A percentile compares a stretch with the other conserved stretches of the same genome.
phyloP scores from a whole-genome alignment of 495 filamentous ascomycete genomes.

The Lasiosphaeria miniovina region DNA sequence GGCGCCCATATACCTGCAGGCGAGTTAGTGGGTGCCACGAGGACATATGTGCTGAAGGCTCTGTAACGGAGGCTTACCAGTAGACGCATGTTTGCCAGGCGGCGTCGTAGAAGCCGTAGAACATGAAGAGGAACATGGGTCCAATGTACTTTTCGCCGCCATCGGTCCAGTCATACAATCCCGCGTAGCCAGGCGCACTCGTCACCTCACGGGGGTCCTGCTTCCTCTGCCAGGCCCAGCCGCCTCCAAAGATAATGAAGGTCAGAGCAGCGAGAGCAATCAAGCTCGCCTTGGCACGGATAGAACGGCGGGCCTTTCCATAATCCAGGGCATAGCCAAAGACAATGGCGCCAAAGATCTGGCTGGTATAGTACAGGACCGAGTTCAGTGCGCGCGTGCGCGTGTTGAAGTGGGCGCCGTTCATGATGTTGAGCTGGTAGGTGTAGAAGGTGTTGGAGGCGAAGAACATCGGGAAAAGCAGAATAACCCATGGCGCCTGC shows the following conservation, averaged over 20 bases:
- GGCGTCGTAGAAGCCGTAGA: slow-evolving; percentile 89
- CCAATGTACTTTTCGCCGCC: slow-evolving; percentile 59
- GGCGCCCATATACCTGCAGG: slow-evolving; percentile 79
- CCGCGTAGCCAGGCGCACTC: slow-evolving; percentile 31
- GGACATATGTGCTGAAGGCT: not conserved
- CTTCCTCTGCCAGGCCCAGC: slow-evolving; percentile 70
- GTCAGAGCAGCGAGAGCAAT: slow-evolving; percentile 67
- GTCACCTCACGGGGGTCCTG: slow-evolving; percentile 50
- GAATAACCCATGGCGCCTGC: slow-evolving; percentile 71
- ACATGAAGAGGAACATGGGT: slow-evolving; percentile 89
- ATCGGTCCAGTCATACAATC: slow-evolving; percentile 59
- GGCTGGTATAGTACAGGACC: slow-evolving; percentile 80
- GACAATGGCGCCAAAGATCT: slow-evolving; percentile 79
- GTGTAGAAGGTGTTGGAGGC: slow-evolving; percentile 80
- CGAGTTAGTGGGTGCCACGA: not conserved
- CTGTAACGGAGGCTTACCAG: slow-evolving; percentile 56
- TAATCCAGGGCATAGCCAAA: slow-evolving; percentile 77
- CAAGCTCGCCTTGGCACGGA: slow-evolving; percentile 73
- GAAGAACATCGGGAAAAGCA: slow-evolving; percentile 87
- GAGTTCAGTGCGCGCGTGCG: slow-evolving; percentile 81
- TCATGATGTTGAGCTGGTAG: slow-evolving; percentile 62
- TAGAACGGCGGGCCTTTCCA: slow-evolving; percentile 58
- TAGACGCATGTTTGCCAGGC: slow-evolving; percentile 84
- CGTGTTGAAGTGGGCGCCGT: slow-evolving; percentile 72
- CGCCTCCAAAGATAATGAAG: slow-evolving; percentile 83